Percentiles rank a stretch among this genome's conserved stretches.
These are phyloP conservation scores for Juglanconis juglandina DNA, from an alignment of 2,329 filamentous ascomycete species.

Conservation along the genomic window DNA sequence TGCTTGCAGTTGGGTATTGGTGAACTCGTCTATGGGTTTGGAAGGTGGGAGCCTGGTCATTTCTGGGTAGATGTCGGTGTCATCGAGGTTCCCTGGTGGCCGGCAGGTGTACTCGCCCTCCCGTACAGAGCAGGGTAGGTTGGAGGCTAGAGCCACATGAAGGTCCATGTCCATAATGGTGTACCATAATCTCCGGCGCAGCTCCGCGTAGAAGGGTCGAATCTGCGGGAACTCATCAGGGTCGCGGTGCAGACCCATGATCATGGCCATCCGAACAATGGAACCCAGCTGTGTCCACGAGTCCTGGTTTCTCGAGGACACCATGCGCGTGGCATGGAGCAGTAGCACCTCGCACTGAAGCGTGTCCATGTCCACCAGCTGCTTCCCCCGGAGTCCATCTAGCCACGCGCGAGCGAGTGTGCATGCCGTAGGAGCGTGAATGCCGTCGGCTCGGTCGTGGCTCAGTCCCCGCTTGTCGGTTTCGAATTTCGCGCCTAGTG, in stretches of 20 bases:
- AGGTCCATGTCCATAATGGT: conserved; percentile 56
- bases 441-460: conserved; percentile 49
- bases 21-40: conserved; percentile 49
- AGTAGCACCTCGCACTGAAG: conserved; percentile 54
- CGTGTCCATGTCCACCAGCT: conserved; percentile 49
- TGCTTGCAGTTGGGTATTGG: conserved; percentile 52
- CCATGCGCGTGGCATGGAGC: conserved; percentile 50
- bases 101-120: conserved; percentile 52
- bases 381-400: conserved; percentile 49
- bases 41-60: conserved; percentile 47
- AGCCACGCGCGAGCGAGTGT: conserved; percentile 53
- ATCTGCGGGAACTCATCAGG: conserved; percentile 52
- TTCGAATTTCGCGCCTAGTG: conserved; percentile 51
- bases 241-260: conserved; percentile 56
- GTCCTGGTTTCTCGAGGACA: conserved; percentile 45
- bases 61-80: conserved; percentile 44
- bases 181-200: conserved; percentile 53
- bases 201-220: conserved; percentile 49
- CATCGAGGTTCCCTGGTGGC: conserved; percentile 52
- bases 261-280: conserved; percentile 56
- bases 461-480: conserved; percentile 48
- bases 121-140: conserved; percentile 48
- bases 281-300: conserved; percentile 54
- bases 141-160: conserved; percentile 50
- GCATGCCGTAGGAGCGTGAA: conserved; percentile 56